phyloP scores from a whole-genome alignment of 805 yeast species.

The Lachancea cidri region DNA sequence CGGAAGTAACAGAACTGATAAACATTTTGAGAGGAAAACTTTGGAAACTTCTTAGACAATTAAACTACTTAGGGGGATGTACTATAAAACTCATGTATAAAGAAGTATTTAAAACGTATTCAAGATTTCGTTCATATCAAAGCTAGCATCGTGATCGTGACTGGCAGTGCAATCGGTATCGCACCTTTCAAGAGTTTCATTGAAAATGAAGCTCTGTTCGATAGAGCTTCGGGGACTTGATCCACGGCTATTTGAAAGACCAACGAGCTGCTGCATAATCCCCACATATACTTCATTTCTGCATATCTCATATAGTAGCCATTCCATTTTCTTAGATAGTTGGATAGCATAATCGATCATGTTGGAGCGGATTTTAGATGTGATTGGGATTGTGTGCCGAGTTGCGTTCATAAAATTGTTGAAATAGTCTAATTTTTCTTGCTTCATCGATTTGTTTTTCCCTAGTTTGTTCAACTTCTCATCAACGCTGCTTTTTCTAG shows the following conservation, averaged over 20 bases:
- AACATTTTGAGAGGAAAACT: constrained; percentile 43
- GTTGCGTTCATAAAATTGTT: constrained; percentile 37
- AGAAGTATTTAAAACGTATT: not conserved
- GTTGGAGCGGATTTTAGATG: constrained; percentile 46
- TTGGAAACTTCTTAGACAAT: not conserved
- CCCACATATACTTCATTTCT: constrained; percentile 28
- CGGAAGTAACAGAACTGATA: constrained; percentile 70
- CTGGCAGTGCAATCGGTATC: constrained; percentile 2
- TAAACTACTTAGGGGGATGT: not conserved
- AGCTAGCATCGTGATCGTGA: not conserved
- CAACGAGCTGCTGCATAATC: constrained; percentile 1
- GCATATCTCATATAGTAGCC: constrained; percentile 51
- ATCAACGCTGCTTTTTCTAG: constrained; percentile 23
- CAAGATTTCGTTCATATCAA: not conserved
- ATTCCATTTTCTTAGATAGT: constrained; percentile 48
- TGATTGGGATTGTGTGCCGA: constrained; percentile 49
- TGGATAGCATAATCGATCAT: constrained; percentile 42
- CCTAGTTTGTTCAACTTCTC: constrained; percentile 35
- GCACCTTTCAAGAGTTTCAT: constrained; percentile 14
- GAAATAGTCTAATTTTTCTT: constrained; percentile 35
- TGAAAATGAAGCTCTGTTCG: constrained; percentile 20
- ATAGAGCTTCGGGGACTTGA: constrained; percentile 9
- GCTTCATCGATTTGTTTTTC: constrained; percentile 33
- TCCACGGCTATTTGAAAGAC: not conserved
- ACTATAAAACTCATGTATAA: not conserved